Percentiles rank a stretch among this genome's conserved stretches.
Evolutionary conservation across 1,139 yeast species (phyloP).

Genomic region (Yamadazyma friedrichii): DNA sequence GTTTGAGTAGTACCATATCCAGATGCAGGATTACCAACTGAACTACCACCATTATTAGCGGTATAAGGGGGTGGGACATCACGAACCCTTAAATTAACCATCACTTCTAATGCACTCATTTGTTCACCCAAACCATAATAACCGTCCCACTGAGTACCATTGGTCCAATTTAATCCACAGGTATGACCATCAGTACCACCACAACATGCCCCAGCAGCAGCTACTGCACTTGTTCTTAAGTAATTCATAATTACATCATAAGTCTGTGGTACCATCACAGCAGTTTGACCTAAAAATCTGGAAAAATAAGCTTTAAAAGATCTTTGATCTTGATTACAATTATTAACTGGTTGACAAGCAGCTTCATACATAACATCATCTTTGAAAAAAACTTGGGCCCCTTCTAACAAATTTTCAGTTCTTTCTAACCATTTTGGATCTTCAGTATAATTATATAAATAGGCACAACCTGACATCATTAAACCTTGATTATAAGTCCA

Average conservation of each 20-base stretch:
- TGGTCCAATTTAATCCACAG: constrained; percentile 82
- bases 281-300: constrained; percentile 73
- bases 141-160: constrained; percentile 68
- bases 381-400: constrained; percentile 58
- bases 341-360: constrained; percentile 64
- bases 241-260: constrained; percentile 48
- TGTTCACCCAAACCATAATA: constrained; percentile 91
- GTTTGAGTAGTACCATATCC: constrained; percentile 48
- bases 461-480: constrained; percentile 78
- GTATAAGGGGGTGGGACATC: constrained; percentile 60
- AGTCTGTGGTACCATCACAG: constrained; percentile 67
- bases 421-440: constrained; percentile 68
- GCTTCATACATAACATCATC: constrained; percentile 70
- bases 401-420: constrained; percentile 49
- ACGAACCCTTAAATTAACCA: constrained; percentile 60
- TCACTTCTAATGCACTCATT: constrained; percentile 79
- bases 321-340: constrained; percentile 86
- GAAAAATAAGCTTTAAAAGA: constrained; percentile 83
- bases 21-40: constrained; percentile 58
- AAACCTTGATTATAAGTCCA: constrained; percentile 93
- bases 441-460: constrained; percentile 70
- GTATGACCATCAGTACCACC: constrained; percentile 91
- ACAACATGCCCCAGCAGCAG: constrained; percentile 77
- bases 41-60: constrained; percentile 57
- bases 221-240: constrained; percentile 64